Conservation (phyloP, 2,329 filamentous ascomycete genomes). For the Calonectria multiphialidica region DNA sequence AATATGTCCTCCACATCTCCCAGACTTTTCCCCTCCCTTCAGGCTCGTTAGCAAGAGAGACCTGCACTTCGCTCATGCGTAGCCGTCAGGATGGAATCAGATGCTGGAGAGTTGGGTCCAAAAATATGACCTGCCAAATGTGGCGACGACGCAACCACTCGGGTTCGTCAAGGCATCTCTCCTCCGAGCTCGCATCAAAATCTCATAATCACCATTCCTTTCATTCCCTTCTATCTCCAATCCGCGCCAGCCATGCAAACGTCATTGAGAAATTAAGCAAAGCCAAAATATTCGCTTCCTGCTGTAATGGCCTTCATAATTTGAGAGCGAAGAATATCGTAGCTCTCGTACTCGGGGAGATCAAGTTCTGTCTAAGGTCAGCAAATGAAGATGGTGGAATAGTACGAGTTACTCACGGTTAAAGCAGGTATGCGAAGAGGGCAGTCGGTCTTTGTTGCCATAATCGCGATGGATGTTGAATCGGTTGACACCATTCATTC, state of each 20-base stretch:
- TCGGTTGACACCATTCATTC: constrained; percentile 97
- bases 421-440: constrained; percentile 98
- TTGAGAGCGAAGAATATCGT: constrained; percentile 88
- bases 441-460: constrained; percentile 93
- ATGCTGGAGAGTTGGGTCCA: constrained; percentile 13
- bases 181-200: constrained; percentile 5
- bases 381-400: constrained; percentile 52
- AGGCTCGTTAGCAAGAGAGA: constrained; percentile 38
- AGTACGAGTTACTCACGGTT: constrained; percentile 81
- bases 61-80: constrained; percentile 49
- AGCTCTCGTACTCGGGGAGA: constrained; percentile 97
- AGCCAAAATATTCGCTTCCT: constrained; percentile 97
- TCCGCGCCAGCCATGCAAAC: constrained; percentile 35
- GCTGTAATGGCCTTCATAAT: constrained; percentile 97
- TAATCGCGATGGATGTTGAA: constrained; percentile 99
- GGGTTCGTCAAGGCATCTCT: constrained; percentile 16
- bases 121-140: constrained; percentile 16
- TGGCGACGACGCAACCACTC: constrained; percentile 29
- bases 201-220: constrained; percentile 12
- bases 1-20: constrained; percentile 23
- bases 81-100: constrained; percentile 3
- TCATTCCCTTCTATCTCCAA: constrained; percentile 33
- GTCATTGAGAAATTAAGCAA: constrained; percentile 72
- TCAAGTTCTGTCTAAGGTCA: constrained; percentile 80
- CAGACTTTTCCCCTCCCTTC: constrained; percentile 15